Conservation (phyloP, 2,329 filamentous ascomycete species). For the Sporothrix pseudoabietina region DNA sequence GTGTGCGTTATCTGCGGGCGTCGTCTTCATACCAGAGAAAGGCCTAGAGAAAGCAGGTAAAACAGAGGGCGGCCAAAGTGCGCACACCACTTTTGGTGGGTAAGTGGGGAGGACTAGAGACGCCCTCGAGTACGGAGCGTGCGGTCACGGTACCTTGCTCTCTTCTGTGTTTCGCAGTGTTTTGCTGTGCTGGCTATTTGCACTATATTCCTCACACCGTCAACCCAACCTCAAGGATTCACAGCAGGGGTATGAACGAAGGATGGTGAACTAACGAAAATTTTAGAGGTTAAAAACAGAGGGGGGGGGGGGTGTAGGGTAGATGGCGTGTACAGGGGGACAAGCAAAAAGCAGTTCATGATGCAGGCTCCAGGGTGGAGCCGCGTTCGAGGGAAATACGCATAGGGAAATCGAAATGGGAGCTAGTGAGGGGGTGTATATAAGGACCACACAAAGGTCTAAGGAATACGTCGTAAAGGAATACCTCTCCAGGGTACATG, state of each 20-base stretch:
- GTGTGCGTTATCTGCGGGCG: background rate
- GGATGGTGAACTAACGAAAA: background rate
- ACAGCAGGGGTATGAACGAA: background rate
- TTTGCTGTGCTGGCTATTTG: background rate
- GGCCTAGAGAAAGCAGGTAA: no score
- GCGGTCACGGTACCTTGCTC: background rate
- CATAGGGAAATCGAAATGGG: background rate
- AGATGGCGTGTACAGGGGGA: background rate
- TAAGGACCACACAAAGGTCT: background rate
- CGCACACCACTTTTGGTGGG: background rate
- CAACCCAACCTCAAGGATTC: background rate
- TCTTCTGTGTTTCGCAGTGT: background rate
- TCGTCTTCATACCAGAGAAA: conserved; percentile 3
- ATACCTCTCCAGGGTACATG: background rate
- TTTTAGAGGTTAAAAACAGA: background rate
- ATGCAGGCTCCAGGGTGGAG: background rate
- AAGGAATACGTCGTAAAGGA: background rate
- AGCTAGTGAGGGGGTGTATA: background rate
- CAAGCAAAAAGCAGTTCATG: background rate
- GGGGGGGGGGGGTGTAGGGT: background rate
- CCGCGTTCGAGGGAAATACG: background rate
- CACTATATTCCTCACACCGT: background rate
- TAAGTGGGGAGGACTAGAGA: background rate
- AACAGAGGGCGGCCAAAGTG: background rate
- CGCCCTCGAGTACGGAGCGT: background rate